Evolutionary conservation across 169 alveolate species (phyloP), one percentile per base, ranked within the genome.

Genomic region (Theileria annulata): DNA sequence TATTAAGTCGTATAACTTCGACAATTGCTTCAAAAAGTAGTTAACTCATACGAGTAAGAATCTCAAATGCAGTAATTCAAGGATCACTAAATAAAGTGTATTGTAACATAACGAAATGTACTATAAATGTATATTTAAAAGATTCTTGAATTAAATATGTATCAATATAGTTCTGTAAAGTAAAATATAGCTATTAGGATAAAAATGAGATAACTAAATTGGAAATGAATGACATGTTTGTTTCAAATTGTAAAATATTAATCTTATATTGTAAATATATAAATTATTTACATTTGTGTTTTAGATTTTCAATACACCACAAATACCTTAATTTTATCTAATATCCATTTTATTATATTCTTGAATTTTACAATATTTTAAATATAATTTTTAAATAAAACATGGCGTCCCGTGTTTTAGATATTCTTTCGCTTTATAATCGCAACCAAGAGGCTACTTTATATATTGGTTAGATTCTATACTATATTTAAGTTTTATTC

Each of bases 371-470:
- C 8, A 35, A 5, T 35, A 35, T 35, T 35, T 35, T 35, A 35
- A 35, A 35, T 5, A 35, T 35, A 8, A 35, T 60, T 13, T 60
- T 60, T 60, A 13, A 60, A 60, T 68, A 13, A 68, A 84, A 58
- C 56, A 84, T 84, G 90, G 54, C 75, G 54, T 73, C 90, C 62
- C 77, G 88, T 63, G 64, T 88, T 71, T 67, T 91, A n/a, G 97
- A 93, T 75, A 87, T 95, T 79, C 88, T 88, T 59, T 95, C 91
- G 42, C 80, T 93, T 56, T 95, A 86, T 71, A 97, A 95, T 76
- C 87, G 96, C 64, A 94, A 95, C 77, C 97, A 95, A 72, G 98
- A 95, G 77, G 98, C 98, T 51, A 95, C 98, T 47, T 75, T 94
- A 37, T 95, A 95, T 84, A 91, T 92, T 64, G 98, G 92, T 87